phyloP scores from a whole-genome alignment of 768 basidiomycete genomes.

The Phylloporus rhodoxanthus region DNA sequence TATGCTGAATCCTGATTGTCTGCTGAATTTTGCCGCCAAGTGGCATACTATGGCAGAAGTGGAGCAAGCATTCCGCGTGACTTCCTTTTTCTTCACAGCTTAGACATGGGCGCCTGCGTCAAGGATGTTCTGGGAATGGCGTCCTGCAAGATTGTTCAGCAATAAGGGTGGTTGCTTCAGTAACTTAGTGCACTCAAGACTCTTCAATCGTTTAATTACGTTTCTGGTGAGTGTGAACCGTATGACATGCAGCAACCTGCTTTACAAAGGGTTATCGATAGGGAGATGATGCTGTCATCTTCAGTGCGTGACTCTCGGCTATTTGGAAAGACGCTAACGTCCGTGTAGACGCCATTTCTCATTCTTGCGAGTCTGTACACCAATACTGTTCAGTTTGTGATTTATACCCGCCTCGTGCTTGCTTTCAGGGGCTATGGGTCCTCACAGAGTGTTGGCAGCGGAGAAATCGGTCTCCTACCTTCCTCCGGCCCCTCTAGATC shows the following conservation, averaged over 20 bases:
- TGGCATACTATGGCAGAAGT: background rate
- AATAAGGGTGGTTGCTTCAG: too few species aligned
- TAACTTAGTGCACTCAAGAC: background rate
- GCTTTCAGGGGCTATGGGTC: background rate
- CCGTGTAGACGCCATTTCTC: background rate
- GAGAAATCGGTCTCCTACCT: background rate
- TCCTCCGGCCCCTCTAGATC: background rate
- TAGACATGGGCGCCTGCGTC: background rate
- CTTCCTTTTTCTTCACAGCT: background rate
- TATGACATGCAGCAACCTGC: constrained; percentile 4
- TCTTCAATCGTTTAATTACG: background rate
- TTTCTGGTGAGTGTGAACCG: background rate
- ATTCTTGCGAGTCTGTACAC: background rate
- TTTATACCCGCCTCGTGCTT: constrained; percentile 9
- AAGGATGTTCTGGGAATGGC: background rate
- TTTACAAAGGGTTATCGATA: background rate
- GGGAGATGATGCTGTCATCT: background rate
- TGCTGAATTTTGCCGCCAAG: background rate
- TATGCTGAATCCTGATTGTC: background rate
- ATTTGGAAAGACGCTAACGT: background rate
- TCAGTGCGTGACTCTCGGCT: background rate
- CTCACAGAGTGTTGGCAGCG: background rate
- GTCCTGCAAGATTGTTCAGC: background rate
- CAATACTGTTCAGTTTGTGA: constrained; percentile 3
- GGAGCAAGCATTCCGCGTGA: background rate